A percentile compares a stretch with the other conserved stretches of the same genome.
Conservation (phyloP, 2,329 filamentous ascomycete species). For the Diaporthe citrichinensis region DNA sequence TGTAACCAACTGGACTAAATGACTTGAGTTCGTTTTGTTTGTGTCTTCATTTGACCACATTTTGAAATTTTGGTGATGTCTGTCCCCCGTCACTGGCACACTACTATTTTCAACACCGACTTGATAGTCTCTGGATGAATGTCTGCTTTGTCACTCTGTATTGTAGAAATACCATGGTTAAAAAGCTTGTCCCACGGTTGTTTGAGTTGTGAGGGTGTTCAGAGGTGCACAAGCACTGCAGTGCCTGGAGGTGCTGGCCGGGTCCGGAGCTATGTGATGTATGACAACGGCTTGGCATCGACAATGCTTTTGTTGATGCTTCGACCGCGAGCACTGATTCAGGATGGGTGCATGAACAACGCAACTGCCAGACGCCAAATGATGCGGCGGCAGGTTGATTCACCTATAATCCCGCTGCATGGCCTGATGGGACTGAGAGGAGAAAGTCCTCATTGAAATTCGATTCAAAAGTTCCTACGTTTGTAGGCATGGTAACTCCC, state of each 20-base stretch:
- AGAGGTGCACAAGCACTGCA: not conserved
- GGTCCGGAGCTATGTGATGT: no score
- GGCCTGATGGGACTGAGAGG: not conserved
- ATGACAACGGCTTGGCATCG: not conserved
- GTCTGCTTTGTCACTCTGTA: not conserved
- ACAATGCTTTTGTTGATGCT: not conserved
- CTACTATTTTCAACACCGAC: not conserved
- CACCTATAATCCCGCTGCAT: not conserved
- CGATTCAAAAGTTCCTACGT: not conserved
- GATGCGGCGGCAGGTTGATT: not conserved
- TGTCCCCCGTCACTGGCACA: not conserved
- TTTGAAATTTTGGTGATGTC: not conserved
- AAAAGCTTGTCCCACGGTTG: not conserved
- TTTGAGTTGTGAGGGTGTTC: not conserved
- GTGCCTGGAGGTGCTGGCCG: not conserved
- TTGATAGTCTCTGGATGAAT: not conserved
- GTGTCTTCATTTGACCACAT: not conserved
- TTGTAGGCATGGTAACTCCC: conserved; percentile 10
- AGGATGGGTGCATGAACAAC: not conserved
- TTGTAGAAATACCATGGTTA: not conserved
- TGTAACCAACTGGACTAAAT: not conserved
- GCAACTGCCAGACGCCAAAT: not conserved
- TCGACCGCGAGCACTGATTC: not conserved
- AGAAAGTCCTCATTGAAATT: not conserved
- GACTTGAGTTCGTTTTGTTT: not conserved